phyloP scores from a whole-genome alignment of 2,329 filamentous ascomycete species.

The Colletotrichum cereale region DNA sequence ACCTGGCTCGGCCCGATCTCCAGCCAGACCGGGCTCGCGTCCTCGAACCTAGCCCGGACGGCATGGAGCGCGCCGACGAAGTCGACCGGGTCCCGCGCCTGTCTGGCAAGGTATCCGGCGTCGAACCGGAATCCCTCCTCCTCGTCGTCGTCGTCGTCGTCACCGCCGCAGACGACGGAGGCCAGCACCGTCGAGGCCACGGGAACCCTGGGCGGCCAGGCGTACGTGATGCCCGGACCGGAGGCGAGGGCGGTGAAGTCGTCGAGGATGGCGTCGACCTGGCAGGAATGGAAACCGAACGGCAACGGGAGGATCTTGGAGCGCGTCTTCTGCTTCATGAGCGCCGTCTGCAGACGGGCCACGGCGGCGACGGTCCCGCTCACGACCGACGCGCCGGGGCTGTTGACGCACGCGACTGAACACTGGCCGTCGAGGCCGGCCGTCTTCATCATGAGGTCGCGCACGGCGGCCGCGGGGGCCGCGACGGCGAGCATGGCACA shows the following conservation, averaged over 20 bases:
- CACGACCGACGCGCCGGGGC: constrained; percentile 71
- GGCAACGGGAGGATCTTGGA: constrained; percentile 50
- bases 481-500: neutral
- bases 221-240: constrained; percentile 9
- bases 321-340: constrained; percentile 59
- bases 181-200: constrained; percentile 18
- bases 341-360: neutral
- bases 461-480: neutral
- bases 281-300: constrained; percentile 53
- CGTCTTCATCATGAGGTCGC: neutral
- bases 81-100: neutral
- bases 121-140: no score
- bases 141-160: neutral
- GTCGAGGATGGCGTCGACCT: constrained; percentile 57
- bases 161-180: neutral
- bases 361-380: constrained; percentile 57
- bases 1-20: constrained; percentile 79
- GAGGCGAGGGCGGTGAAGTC: constrained; percentile 59
- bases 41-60: constrained; percentile 49
- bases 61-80: constrained; percentile 59
- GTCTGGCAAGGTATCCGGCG: neutral
- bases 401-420: constrained; percentile 70
- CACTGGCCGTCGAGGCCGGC: neutral
- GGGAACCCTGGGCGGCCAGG: constrained; percentile 5
- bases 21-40: constrained; percentile 71